A percentile compares a stretch with the other conserved stretches of the same genome.
Evolutionary conservation across 768 basidiomycete species (phyloP).

Genomic region (Mycena rebaudengoi): DNA sequence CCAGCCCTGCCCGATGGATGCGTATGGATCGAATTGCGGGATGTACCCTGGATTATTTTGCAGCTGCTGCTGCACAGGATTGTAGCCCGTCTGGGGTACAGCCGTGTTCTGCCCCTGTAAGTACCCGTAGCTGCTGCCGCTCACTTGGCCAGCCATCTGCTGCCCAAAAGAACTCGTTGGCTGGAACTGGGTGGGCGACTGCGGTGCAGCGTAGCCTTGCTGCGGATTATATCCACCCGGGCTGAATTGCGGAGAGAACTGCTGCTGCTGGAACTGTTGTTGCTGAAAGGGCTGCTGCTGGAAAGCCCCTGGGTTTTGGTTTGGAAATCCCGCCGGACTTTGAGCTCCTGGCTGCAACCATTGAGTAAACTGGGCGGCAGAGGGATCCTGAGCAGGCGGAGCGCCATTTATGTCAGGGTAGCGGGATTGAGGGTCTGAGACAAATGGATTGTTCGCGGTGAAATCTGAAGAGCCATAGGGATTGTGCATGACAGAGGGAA

Average conservation of each 20-base stretch:
- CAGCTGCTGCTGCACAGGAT: conserved; percentile 57
- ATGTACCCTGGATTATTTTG: conserved; percentile 55
- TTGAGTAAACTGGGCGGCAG: conserved; percentile 45
- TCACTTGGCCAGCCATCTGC: conserved; percentile 47
- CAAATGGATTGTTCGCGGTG: conserved; percentile 75
- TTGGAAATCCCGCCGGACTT: conserved; percentile 38
- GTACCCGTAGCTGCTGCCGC: conserved; percentile 35
- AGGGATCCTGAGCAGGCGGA: conserved; percentile 26
- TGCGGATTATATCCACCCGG: conserved; percentile 12
- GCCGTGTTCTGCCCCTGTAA: conserved; percentile 31
- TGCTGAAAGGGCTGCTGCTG: conserved; percentile 48
- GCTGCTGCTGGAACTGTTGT: conserved; percentile 38
- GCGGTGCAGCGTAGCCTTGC: conserved; percentile 25
- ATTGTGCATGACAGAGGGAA: conserved; percentile 32
- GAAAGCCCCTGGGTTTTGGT: too few relatives aligned
- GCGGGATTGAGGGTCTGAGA: conserved; percentile 57
- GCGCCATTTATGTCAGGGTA: conserved; percentile 71
- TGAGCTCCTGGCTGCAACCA: conserved; percentile 41
- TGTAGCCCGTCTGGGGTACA: conserved; percentile 42
- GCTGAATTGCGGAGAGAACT: conserved; percentile 30
- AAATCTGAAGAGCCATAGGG: conserved; percentile 48
- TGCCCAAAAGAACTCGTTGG: conserved; percentile 66
- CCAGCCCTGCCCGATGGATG: conserved; percentile 54
- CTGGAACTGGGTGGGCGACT: conserved; percentile 47
- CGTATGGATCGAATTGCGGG: conserved; percentile 63